A percentile compares a stretch with the other conserved stretches of the same genome.
These are phyloP conservation scores for Wickerhamia fluorescens DNA, from an alignment of 805 yeast species.

Conservation along the genomic window DNA sequence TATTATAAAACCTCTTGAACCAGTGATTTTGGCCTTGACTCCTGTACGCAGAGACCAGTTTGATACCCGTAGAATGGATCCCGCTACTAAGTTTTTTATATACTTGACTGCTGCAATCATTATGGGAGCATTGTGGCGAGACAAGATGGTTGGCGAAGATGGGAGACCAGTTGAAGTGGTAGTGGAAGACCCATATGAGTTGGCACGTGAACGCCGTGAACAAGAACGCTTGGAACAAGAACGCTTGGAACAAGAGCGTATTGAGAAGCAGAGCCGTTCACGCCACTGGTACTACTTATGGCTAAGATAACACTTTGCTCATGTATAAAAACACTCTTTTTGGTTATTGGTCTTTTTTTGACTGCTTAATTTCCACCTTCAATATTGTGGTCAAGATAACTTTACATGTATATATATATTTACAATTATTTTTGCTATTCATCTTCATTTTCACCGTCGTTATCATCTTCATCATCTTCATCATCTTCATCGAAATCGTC, in stretches of 20 bases:
- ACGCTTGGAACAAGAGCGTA: conserved; percentile 7
- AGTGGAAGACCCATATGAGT: conserved; percentile 31
- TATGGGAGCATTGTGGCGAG: conserved; percentile 48
- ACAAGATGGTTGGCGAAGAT: conserved; percentile 42
- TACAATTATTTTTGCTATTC: no score
- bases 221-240: conserved; percentile 7
- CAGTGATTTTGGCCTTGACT: conserved; percentile 37
- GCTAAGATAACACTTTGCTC: conserved; percentile 36
- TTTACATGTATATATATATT: no score
- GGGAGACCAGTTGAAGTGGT: conserved; percentile 34
- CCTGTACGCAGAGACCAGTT: conserved; percentile 39
- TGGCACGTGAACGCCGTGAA: conserved; percentile 14
- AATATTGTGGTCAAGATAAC: no score
- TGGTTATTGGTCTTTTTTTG: no score
- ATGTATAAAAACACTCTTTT: no score
- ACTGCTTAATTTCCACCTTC: no score
- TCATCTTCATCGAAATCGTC: conserved; percentile 57
- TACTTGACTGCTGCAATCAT: conserved; percentile 42
- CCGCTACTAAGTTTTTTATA: conserved; percentile 47
- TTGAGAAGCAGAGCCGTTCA: conserved; percentile 4
- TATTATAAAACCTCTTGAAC: conserved; percentile 21
- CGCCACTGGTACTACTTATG: conserved; percentile 48
- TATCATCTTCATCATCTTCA: conserved; percentile 28
- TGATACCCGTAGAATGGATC: conserved; percentile 48
- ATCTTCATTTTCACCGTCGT: no score